Conservation (phyloP, 306 rosid species). For the Gillenia trifoliata region DNA sequence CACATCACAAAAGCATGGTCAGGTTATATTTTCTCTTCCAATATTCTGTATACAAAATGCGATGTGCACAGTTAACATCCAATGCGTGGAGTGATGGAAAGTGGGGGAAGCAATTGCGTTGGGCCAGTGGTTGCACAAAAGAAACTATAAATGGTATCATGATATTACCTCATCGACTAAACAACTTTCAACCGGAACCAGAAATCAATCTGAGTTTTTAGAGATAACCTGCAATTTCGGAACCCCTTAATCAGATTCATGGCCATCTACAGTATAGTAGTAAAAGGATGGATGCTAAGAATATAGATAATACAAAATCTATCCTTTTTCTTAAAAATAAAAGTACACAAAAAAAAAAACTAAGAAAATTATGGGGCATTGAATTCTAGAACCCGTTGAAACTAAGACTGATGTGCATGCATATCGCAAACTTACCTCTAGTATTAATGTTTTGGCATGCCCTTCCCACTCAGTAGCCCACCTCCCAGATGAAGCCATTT, state of each 20-base stretch:
- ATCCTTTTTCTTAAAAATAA: background rate
- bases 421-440: slow-evolving; percentile 48
- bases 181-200: background rate
- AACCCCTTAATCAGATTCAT: background rate
- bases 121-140: background rate
- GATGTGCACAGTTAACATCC: background rate
- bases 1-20: background rate
- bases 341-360: background rate
- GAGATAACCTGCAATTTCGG: slow-evolving; percentile 10
- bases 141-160: background rate
- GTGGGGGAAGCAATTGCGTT: background rate
- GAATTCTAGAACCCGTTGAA: background rate
- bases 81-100: background rate
- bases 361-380: background rate
- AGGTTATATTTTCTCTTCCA: background rate
- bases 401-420: background rate
- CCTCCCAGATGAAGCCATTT: slow-evolving; percentile 59
- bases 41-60: background rate
- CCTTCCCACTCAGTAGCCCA: slow-evolving; percentile 93
- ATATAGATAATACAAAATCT: no score
- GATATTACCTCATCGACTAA: background rate
- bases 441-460: slow-evolving; percentile 76
- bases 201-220: background rate
- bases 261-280: background rate
- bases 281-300: background rate